Evolutionary conservation across 2,329 filamentous ascomycete genomes (phyloP), one percentile per base, ranked within the genome.

Genomic region (Pyricularia sp.): DNA sequence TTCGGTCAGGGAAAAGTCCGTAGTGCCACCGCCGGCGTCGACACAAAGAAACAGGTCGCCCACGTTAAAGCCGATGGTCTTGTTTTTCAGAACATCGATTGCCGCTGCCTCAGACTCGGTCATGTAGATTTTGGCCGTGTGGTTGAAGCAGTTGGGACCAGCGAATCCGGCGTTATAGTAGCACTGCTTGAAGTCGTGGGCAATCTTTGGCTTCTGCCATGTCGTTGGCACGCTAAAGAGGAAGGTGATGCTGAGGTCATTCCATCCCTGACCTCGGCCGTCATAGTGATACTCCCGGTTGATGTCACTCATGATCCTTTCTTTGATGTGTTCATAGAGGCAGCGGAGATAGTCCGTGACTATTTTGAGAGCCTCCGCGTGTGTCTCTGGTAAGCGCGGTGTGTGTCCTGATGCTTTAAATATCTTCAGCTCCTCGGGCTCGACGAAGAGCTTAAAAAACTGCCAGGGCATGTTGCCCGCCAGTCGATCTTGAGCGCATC

Each of bases 361-460:
- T 70, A 85, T 82, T 31, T 74, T 79, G 68, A 83, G 78, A 0
- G 84, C 83, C 9, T 84, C 79, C 1, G 72, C 69, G 1, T 81
- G 76, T 12, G 77, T 79, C 4, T 73, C 73, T 0, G 83, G 83
- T 0, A 79, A 80, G 31, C 79, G 78, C n/a, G 2, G 31, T 9
- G 31, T 78, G 73, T 0, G 84, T 78, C 6, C 31, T 12, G 82
- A 81, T 4, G 76, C 74, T 70, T 82, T 82, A 59, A 81, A 33
- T 81, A 23, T 77, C 0, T 73, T 75, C 1, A 86, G 75, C 10
- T 79, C 82, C 10, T 78, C 78, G 4, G 78, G 76, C 68, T 86
- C 84, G 17, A 86, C 79, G 71, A 82, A 85, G 70, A 84, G 84
- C 72, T 87, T 86, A 79, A 87, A 86, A 79, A 85, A 85, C 69